Conservation (phyloP, 805 yeast genomes). For the Gaillardinia entomophila region DNA sequence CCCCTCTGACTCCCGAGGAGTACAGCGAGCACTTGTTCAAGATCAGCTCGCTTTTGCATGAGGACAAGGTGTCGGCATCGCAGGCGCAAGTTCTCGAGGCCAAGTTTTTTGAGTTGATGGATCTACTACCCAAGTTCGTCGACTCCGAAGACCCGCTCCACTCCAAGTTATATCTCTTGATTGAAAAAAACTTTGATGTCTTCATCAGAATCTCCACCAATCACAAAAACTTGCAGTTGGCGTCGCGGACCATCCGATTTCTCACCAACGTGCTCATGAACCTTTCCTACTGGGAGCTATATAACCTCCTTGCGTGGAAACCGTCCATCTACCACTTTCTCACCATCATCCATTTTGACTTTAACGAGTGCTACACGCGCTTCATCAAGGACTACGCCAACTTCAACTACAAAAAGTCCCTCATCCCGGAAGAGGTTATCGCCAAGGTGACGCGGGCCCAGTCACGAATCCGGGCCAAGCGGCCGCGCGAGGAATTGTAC, state of each 20-base stretch:
- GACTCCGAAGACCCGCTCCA: conserved; percentile 20
- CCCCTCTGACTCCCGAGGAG: conserved; percentile 27
- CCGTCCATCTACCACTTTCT: conserved; percentile 38
- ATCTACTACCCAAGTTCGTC: conserved; percentile 15
- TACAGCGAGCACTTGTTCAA: conserved; percentile 34
- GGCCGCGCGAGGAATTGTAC: not conserved
- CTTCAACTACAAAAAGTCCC: conserved; percentile 16
- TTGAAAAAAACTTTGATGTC: conserved; percentile 34
- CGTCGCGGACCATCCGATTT: conserved; percentile 30
- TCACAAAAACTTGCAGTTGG: conserved; percentile 21
- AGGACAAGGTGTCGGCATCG: conserved; percentile 5
- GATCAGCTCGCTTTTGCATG: conserved; percentile 19
- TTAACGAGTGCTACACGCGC: conserved; percentile 32
- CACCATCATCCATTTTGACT: conserved; percentile 31
- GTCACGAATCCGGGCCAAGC: too few relatives aligned
- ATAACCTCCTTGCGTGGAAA: conserved; percentile 35
- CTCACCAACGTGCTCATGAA: conserved; percentile 31
- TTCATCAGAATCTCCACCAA: conserved; percentile 31
- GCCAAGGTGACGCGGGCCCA: not conserved
- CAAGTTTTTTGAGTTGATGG: conserved; percentile 19
- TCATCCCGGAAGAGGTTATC: not conserved
- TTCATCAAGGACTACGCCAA: conserved; percentile 29
- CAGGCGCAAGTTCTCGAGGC: conserved; percentile 8
- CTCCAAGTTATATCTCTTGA: conserved; percentile 25
- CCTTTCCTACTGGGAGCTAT: conserved; percentile 41